Conservation (phyloP, 768 basidiomycete species). For the Tulasnella sp. region DNA sequence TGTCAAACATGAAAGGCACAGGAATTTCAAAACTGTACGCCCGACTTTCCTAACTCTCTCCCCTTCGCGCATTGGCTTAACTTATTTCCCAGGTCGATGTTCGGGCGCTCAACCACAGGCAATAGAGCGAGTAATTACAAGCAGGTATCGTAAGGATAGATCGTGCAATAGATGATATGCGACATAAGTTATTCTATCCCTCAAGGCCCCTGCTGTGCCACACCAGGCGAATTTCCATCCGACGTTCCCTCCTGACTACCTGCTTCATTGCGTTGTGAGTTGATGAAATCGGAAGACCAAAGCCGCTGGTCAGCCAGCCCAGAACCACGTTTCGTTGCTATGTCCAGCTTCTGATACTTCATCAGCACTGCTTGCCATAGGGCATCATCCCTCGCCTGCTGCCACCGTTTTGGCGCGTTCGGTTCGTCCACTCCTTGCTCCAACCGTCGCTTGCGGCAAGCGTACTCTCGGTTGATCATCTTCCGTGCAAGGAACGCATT, state of each 20-base stretch:
- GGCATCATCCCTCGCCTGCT: constrained; percentile 12
- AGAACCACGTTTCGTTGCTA: not conserved
- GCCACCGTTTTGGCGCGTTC: not conserved
- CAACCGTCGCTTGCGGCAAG: not conserved
- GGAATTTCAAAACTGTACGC: constrained; percentile 67
- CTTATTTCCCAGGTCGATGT: not conserved
- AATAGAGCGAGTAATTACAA: constrained; percentile 1
- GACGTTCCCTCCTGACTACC: not conserved
- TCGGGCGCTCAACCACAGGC: constrained; percentile 2
- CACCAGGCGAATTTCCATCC: not conserved
- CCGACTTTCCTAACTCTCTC: not conserved
- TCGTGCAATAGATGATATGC: not conserved
- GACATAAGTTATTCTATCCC: not conserved
- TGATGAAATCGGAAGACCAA: constrained; percentile 13
- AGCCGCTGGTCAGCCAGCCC: constrained; percentile 9
- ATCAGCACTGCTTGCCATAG: constrained; percentile 1
- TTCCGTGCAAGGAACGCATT: constrained; percentile 10
- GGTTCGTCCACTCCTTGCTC: not conserved
- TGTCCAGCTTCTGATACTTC: constrained; percentile 6
- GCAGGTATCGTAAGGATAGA: not conserved
- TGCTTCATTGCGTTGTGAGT: not conserved
- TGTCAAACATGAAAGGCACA: constrained; percentile 63
- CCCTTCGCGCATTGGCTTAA: not conserved
- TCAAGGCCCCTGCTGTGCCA: not conserved
- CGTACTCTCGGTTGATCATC: constrained; percentile 20